phyloP scores from a whole-genome alignment of 176 grass and related monocot genomes.

The Zoysia pacifica region DNA sequence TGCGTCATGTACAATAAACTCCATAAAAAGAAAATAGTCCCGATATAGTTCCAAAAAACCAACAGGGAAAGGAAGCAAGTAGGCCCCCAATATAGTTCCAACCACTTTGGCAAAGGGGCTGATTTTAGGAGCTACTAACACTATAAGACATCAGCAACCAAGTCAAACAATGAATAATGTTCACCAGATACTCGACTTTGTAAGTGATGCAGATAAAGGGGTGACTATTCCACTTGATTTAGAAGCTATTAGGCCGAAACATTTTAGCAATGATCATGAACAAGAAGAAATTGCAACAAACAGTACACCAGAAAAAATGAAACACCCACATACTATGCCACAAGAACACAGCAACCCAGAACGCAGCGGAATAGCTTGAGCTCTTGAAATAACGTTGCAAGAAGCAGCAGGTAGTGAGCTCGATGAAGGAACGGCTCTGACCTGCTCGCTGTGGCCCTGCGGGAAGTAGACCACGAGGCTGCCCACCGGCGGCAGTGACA shows the following conservation, averaged over 20 bases:
- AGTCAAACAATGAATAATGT: conserved; percentile 16
- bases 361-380: neutral
- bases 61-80: conserved; percentile 35
- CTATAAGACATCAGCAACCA: conserved; percentile 1
- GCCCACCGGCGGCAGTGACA: conserved; percentile 88
- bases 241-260: neutral
- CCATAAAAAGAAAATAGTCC: conserved; percentile 34
- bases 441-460: conserved; percentile 99
- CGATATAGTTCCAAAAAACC: neutral
- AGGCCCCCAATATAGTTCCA: conserved; percentile 32
- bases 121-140: conserved; percentile 22
- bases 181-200: neutral
- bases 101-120: conserved; percentile 37
- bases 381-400: neutral
- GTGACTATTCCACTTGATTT: neutral
- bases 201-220: neutral
- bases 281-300: neutral
- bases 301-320: neutral
- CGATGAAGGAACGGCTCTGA: conserved; percentile 17
- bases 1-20: conserved; percentile 30
- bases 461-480: conserved; percentile 99
- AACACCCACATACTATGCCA: neutral
- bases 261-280: neutral
- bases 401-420: neutral
- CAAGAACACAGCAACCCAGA: neutral